Base-by-base conservation (phyloP, 2,329 filamentous ascomycete genomes). In the Scedosporium aurantiacum region DNA sequence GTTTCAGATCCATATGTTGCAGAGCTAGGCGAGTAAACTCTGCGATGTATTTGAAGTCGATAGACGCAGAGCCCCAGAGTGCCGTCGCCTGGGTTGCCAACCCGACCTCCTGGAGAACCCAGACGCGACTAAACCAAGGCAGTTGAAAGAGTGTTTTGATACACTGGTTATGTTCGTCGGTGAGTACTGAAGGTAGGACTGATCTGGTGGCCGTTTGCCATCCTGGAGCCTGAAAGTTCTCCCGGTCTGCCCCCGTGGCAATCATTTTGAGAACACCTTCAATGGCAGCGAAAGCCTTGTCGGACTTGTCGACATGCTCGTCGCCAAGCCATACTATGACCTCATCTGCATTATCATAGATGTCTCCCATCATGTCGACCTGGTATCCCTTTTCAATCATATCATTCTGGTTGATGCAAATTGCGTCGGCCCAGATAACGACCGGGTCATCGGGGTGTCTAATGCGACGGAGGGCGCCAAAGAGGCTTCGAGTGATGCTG, bases 31-130 rank as follows among this genome's bases (percentile, higher is more conserved):
- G 50, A 28, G 23, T 54, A 25, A 54, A 54, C 23, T 54, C 50
- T 3, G 50, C 50, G 23, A 54, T 54, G 23, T 54, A 27, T 5
- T 5, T 54, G 50, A 54, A 54, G 3, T 54, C 50, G 12, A 54
- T 21, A 14, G 18, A 23, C 12, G 18, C 50, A 2, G 7, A 23
- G 7, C 50, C 50, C 50, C 61, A 62, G 47, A 23, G 59, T n/a
- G 47, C 58, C 28, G 50, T 65, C 37, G 63, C 63, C 27, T 54
- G 63, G 45, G 56, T 47, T 3, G 64, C 65, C 3, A 66, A 50
- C 21, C 63, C 64, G n/a, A 63, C 63, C 28, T 67, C 66, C 25
- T 66, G 65, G 7, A 67, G 63, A 16, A 65, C 65, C 66, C 66
- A 66, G 2, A 64, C 65, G n/a, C 66, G 64, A 8, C 64, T 65